phyloP scores from a whole-genome alignment of 2,329 filamentous ascomycete genomes.

The Fusarium pilosicola region DNA sequence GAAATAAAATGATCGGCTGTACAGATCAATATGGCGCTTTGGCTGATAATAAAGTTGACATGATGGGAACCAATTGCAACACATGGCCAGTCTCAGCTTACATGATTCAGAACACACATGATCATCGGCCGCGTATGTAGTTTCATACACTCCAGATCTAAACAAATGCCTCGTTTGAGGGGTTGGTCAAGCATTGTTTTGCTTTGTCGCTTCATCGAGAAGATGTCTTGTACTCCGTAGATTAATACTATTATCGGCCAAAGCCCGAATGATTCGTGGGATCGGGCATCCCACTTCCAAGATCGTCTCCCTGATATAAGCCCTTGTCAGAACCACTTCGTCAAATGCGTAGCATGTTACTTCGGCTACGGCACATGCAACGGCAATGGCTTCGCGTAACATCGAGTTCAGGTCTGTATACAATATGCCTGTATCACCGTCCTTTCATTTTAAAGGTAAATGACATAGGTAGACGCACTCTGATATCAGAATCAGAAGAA shows the following conservation, averaged over 20 bases:
- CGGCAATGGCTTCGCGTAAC: background rate
- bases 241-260: background rate
- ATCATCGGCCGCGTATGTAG: slow-evolving; percentile 9
- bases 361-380: background rate
- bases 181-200: background rate
- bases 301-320: slow-evolving; percentile 11
- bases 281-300: background rate
- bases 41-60: background rate
- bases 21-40: background rate
- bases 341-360: background rate
- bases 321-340: slow-evolving; percentile 15
- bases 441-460: background rate
- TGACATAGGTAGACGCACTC: background rate
- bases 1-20: background rate
- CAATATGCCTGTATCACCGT: background rate
- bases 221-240: background rate
- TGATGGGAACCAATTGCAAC: slow-evolving; percentile 7
- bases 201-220: background rate
- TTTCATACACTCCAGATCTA: slow-evolving; percentile 4
- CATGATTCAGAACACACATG: slow-evolving; percentile 11
- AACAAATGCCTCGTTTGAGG: slow-evolving; percentile 4
- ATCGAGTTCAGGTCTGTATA: background rate
- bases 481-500: background rate
- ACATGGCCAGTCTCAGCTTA: slow-evolving; percentile 6
- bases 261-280: slow-evolving; percentile 11